These are phyloP conservation scores for Fusarium dimerum DNA, from an alignment of 2,329 filamentous ascomycete species.

Conservation along the genomic window DNA sequence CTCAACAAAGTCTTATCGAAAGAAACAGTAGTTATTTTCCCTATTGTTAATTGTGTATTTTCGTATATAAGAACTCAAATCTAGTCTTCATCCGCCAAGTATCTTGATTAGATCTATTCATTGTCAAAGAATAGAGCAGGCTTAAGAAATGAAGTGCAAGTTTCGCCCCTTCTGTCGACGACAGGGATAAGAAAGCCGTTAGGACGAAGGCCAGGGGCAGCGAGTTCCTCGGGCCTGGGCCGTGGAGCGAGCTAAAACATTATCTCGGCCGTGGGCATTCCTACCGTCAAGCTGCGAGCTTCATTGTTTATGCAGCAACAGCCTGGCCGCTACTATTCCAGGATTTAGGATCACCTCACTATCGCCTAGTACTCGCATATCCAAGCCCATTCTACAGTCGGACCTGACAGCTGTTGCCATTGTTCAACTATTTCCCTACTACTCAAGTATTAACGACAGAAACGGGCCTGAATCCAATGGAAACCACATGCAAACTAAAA, in stretches of 20 bases:
- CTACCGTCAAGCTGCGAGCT: slow-evolving; percentile 20
- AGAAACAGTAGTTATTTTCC: no score
- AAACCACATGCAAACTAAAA: no score
- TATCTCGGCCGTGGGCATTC: slow-evolving; percentile 27
- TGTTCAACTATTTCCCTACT: not conserved
- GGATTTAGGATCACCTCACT: slow-evolving; percentile 25
- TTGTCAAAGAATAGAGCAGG: no score
- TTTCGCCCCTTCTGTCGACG: no score
- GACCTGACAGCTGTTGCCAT: slow-evolving; percentile 2
- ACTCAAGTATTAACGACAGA: no score
- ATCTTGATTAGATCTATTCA: no score
- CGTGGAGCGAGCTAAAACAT: slow-evolving; percentile 26
- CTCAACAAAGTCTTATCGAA: not conserved
- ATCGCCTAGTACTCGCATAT: slow-evolving; percentile 15
- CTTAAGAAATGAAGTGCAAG: no score
- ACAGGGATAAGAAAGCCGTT: not conserved
- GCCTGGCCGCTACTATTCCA: slow-evolving; percentile 29
- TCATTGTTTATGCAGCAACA: slow-evolving; percentile 7
- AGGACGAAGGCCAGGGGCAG: slow-evolving; percentile 1
- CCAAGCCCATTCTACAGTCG: not conserved
- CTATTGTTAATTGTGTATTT: no score
- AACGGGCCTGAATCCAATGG: no score
- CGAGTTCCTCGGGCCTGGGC: slow-evolving; percentile 2
- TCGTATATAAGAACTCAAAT: no score
- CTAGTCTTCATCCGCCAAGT: no score